Evolutionary conservation across 2,329 filamentous ascomycete genomes (phyloP), one percentile per base, ranked within the genome.

Genomic region (Fusarium decemcellulare): DNA sequence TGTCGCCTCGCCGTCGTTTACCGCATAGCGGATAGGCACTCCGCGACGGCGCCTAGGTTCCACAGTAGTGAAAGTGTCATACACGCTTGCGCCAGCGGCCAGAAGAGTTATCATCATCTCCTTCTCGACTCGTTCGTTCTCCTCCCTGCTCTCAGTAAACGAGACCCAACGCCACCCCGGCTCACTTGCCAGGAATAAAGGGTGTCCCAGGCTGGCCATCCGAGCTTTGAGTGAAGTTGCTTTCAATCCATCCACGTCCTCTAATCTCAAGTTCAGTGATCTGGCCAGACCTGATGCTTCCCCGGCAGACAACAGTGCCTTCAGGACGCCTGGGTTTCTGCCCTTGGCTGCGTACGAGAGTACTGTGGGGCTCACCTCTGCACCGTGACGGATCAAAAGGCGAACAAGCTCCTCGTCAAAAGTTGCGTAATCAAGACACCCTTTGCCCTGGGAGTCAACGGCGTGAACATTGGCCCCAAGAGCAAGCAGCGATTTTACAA

Each of bases 381-480:
- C 64, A 8, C 61, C 70, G 23, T 64, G 56, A 2, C 14, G 29
- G 8, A 72, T 55, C 10, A 72, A 44, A 10, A 72, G 58, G 4
- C 30, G 54, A 39, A 63, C 9, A 23, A 65, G 53, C 10, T 51
- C 54, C 27, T 52, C 52, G 9, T 61, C 8, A 7, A 29, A 12
- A 2, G 40, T 32, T 46, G 62, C 70, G 39, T 50, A 48, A 15
- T 48, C 46, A n/a, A 72, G 43, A 37, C 67, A 71, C 3, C 30
- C 56, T 8, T 42, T 15, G 4, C 52, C 61, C 7, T 2, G 2
- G 0, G 23, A 46, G 47, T 71, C 57, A 5, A 63, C 32, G 2
- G 43, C 62, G 10, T 72, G 63, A 23, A 63, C 50, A 36, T 72
- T 18, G 8, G 67, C 60, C 2, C 70, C 70, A 32, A 63, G 48